Percentiles rank a stretch among this genome's conserved stretches.
phyloP scores from a whole-genome alignment of 371 early-diverging fungal genomes.

The Dinochytrium kinnereticum region DNA sequence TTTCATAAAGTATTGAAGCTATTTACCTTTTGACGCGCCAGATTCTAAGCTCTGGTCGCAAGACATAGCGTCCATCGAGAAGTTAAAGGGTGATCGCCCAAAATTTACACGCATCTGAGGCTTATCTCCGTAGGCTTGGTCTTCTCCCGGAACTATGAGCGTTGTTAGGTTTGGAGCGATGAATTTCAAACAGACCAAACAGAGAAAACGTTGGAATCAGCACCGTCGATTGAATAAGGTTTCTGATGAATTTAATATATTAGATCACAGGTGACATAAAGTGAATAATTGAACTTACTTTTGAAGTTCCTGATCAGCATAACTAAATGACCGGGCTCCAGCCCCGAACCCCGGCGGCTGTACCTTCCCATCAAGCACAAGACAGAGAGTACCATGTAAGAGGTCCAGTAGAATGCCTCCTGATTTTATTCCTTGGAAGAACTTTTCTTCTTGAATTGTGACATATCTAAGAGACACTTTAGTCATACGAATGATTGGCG shows the following conservation, averaged over 20 bases:
- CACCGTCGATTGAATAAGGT: slow-evolving; percentile 27
- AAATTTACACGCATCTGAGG: slow-evolving; percentile 48
- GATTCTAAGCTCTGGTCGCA: slow-evolving; percentile 30
- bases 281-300: slow-evolving; percentile 10
- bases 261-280: neutral
- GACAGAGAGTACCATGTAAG: slow-evolving; percentile 34
- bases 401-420: slow-evolving; percentile 53
- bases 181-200: slow-evolving; percentile 23
- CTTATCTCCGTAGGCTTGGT: slow-evolving; percentile 27
- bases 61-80: slow-evolving; percentile 34
- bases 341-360: slow-evolving; percentile 46
- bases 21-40: slow-evolving; percentile 29
- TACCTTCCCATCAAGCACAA: slow-evolving; percentile 46
- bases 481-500: neutral
- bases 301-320: slow-evolving; percentile 43
- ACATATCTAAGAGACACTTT: slow-evolving; percentile 17
- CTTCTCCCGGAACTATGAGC: slow-evolving; percentile 16
- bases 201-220: slow-evolving; percentile 51
- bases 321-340: slow-evolving; percentile 38
- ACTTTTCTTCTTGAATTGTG: slow-evolving; percentile 20
- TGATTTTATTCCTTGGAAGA: slow-evolving; percentile 44
- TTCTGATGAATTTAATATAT: slow-evolving; percentile 9
- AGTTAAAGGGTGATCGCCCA: slow-evolving; percentile 43
- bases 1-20: too few relatives aligned
- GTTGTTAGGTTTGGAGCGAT: slow-evolving; percentile 4